Percentiles rank a stretch among this genome's conserved stretches.
Evolutionary conservation across 331 rosid species (phyloP).

Genomic region (Malus hybrid): DNA sequence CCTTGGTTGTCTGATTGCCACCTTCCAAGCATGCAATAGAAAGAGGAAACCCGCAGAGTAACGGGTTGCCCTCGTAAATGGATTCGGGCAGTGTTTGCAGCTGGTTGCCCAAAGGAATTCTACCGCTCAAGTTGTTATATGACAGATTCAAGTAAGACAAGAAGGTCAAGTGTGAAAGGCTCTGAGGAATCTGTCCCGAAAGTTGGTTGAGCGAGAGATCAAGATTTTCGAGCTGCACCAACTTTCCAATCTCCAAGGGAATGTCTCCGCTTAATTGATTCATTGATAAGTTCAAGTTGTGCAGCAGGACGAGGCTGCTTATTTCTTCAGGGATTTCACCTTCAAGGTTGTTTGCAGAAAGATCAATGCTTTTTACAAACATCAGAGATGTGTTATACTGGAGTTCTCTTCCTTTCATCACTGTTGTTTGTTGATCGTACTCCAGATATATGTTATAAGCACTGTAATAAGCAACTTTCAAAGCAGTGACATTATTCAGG

Average conservation of each 20-base stretch:
- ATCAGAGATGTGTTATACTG: background rate
- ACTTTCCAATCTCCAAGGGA: background rate
- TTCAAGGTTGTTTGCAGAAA: constrained; percentile 13
- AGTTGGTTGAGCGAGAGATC: background rate
- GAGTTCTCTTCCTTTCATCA: constrained; percentile 5
- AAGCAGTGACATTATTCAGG: background rate
- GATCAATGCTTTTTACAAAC: background rate
- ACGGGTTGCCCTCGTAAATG: background rate
- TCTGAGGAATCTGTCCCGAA: background rate
- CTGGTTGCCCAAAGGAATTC: background rate
- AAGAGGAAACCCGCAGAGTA: background rate
- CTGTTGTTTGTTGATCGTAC: background rate
- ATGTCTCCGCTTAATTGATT: constrained; percentile 11
- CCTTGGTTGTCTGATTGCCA: background rate
- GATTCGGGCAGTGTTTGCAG: background rate
- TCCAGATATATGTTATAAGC: background rate
- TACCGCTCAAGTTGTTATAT: background rate
- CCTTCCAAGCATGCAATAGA: background rate
- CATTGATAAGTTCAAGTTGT: constrained; percentile 14
- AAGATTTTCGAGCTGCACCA: background rate
- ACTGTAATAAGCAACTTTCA: background rate
- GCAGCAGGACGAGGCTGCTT: background rate
- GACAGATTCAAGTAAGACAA: background rate
- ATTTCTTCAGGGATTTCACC: constrained; percentile 23
- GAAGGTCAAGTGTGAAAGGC: background rate